Evolutionary conservation across 2,329 filamentous ascomycete species (phyloP).

Genomic region (Zymoseptoria tritici): DNA sequence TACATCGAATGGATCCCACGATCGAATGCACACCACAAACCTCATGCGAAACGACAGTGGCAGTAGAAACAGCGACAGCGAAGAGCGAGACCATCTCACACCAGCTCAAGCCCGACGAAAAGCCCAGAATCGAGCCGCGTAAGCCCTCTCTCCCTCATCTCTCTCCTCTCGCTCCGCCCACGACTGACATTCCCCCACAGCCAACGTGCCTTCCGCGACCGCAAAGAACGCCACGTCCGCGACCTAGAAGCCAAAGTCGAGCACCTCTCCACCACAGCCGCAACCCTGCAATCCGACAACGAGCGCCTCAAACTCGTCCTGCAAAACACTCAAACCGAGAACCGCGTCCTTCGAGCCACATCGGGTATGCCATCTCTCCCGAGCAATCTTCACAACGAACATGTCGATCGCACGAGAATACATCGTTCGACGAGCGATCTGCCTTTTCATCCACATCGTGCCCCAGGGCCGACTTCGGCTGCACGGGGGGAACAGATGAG

Average conservation of each 20-base stretch:
- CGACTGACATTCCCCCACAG: constrained; percentile 40
- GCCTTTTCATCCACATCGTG: neutral
- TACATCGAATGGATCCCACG: constrained; percentile 1
- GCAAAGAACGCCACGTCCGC: constrained; percentile 89
- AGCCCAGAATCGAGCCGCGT: constrained; percentile 67
- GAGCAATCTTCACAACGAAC: constrained; percentile 6
- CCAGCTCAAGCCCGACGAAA: constrained; percentile 52
- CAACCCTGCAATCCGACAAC: constrained; percentile 70
- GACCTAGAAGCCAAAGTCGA: constrained; percentile 84
- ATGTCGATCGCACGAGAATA: neutral
- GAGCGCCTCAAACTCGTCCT: constrained; percentile 77
- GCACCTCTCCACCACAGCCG: constrained; percentile 65
- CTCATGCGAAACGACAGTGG: neutral
- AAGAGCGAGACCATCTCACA: constrained; percentile 41
- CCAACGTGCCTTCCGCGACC: constrained; percentile 90
- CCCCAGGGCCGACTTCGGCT: neutral
- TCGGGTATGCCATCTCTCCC: constrained; percentile 8
- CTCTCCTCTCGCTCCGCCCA: constrained; percentile 1
- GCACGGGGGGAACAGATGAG: too few species aligned
- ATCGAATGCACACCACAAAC: constrained; percentile 2
- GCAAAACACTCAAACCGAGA: constrained; percentile 78
- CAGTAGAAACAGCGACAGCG: constrained; percentile 37
- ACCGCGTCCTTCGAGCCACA: constrained; percentile 77
- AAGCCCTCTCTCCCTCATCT: constrained; percentile 31
- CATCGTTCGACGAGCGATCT: neutral